phyloP scores from a whole-genome alignment of 495 filamentous ascomycete genomes.

The Lasiosphaeriaceae sp. region DNA sequence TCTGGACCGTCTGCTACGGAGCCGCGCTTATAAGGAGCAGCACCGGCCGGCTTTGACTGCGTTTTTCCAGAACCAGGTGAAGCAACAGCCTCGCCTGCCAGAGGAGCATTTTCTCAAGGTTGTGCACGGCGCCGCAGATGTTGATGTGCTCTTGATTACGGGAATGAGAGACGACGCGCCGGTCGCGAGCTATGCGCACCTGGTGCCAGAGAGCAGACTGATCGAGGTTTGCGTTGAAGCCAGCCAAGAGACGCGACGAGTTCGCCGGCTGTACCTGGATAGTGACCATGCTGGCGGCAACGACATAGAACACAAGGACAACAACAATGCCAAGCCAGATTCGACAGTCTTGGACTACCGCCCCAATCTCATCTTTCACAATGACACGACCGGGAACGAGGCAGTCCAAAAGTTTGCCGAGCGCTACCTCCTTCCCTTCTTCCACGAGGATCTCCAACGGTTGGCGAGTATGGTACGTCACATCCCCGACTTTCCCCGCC shows the following conservation, averaged over 20 bases:
- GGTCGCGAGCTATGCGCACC: slow-evolving; percentile 50
- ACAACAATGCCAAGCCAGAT: background rate
- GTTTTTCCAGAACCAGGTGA: slow-evolving; percentile 51
- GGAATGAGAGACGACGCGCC: slow-evolving; percentile 64
- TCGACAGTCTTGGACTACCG: slow-evolving; percentile 8
- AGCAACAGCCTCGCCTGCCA: slow-evolving; percentile 43
- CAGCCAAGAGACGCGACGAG: slow-evolving; percentile 39
- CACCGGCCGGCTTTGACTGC: slow-evolving; percentile 52
- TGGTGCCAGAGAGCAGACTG: slow-evolving; percentile 54
- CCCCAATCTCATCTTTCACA: slow-evolving; percentile 51
- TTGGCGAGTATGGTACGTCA: slow-evolving; percentile 50
- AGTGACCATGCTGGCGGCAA: slow-evolving; percentile 23
- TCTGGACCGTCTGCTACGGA: slow-evolving; percentile 42
- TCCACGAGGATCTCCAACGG: slow-evolving; percentile 46
- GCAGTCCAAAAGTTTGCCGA: slow-evolving; percentile 42
- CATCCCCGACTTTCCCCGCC: slow-evolving; percentile 50
- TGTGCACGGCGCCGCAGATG: slow-evolving; percentile 41
- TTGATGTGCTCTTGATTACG: slow-evolving; percentile 59
- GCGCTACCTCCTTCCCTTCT: slow-evolving; percentile 45
- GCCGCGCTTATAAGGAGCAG: slow-evolving; percentile 61
- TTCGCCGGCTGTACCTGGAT: slow-evolving; percentile 34
- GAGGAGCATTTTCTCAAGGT: slow-evolving; percentile 54
- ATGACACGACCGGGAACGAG: slow-evolving; percentile 40
- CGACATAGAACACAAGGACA: background rate
- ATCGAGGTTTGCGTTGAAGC: slow-evolving; percentile 52